A percentile compares a stretch with the other conserved stretches of the same genome.
Evolutionary conservation across 164 flowering plant species (phyloP).

Genomic region (Malania oleifera): DNA sequence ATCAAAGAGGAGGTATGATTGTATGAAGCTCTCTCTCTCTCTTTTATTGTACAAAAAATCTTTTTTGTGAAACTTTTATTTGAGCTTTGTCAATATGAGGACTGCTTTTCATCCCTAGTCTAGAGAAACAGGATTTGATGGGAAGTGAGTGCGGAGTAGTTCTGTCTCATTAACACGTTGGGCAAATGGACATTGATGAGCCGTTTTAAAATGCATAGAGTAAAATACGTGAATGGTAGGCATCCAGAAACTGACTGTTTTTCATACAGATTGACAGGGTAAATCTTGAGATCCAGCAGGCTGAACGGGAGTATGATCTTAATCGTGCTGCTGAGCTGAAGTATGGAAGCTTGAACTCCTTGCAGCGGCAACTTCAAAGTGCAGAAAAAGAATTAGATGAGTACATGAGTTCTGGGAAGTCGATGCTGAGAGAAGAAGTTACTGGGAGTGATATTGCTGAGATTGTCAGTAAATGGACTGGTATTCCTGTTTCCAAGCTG

Average conservation of each 20-base stretch:
- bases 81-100: not conserved
- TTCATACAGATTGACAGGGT: conserved; percentile 83
- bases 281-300: conserved; percentile 92
- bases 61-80: not conserved
- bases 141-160: no score
- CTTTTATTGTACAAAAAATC: conserved; percentile 1
- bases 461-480: conserved; percentile 98
- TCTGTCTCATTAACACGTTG: no score
- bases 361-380: conserved; percentile 76
- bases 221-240: no score
- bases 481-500: conserved; percentile 93
- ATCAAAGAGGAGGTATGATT: conserved; percentile 90
- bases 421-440: conserved; percentile 96
- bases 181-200: no score
- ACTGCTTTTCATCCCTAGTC: not conserved
- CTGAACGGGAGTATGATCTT: conserved; percentile 95
- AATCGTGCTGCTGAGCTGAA: conserved; percentile 95
- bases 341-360: conserved; percentile 77
- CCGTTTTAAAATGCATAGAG: no score
- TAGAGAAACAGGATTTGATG: not conserved
- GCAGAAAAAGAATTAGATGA: conserved; percentile 84
- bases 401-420: conserved; percentile 81
- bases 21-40: conserved; percentile 22
- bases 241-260: not conserved
- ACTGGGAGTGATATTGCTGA: conserved; percentile 85